A percentile compares a stretch with the other conserved stretches of the same genome.
phyloP scores from a whole-genome alignment of 768 basidiomycete genomes.

The Sporobolomyces roseus region DNA sequence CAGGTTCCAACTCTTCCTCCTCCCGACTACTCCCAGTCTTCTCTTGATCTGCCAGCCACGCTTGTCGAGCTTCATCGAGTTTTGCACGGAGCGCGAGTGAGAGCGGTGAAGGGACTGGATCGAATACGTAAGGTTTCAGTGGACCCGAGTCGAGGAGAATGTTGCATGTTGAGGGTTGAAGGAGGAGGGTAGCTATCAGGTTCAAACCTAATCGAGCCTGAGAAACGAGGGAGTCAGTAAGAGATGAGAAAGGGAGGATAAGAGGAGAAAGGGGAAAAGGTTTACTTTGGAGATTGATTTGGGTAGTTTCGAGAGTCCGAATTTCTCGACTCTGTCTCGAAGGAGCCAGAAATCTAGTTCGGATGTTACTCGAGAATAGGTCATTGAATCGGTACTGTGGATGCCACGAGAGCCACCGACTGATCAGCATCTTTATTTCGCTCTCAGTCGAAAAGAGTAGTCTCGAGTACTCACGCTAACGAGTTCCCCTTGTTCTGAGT shows the following conservation, averaged over 20 bases:
- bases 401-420: too few species aligned
- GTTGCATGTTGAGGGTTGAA: slow-evolving; percentile 21
- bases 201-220: slow-evolving; percentile 37
- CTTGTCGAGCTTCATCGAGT: slow-evolving; percentile 29
- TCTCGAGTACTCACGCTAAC: slow-evolving; percentile 1
- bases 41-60: slow-evolving; percentile 4
- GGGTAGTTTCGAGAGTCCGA: slow-evolving; percentile 14
- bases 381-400: slow-evolving; percentile 24
- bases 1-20: neutral
- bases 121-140: slow-evolving; percentile 30
- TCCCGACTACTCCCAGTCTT: neutral
- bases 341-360: slow-evolving; percentile 41
- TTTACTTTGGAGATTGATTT: slow-evolving; percentile 27
- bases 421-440: neutral
- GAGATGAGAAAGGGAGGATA: neutral
- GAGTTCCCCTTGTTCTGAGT: neutral
- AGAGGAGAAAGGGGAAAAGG: neutral
- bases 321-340: slow-evolving; percentile 32
- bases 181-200: slow-evolving; percentile 32
- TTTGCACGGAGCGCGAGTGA: slow-evolving; percentile 19
- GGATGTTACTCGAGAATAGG: slow-evolving; percentile 34
- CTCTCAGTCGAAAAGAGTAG: neutral
- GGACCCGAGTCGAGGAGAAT: slow-evolving; percentile 34
- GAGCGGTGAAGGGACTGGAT: slow-evolving; percentile 34
- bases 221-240: neutral